Base-by-base conservation (phyloP, 2,329 filamentous ascomycete genomes). In the Colletotrichum noveboracense region DNA sequence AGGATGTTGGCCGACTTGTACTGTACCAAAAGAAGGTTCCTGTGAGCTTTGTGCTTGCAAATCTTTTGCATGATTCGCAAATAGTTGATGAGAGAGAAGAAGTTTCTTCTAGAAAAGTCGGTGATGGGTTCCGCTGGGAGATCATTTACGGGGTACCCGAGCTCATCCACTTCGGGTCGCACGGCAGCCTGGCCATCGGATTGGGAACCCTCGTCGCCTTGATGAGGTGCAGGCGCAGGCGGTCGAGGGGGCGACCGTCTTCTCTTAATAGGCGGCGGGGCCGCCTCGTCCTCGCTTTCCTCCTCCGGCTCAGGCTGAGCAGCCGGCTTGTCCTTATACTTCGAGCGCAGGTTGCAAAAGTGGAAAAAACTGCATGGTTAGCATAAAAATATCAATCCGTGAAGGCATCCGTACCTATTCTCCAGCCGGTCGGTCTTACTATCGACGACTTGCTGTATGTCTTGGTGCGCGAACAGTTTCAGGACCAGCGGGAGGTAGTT, bases 51-150 rank as follows among this genome's bases (percentile, higher is more conserved):
- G 85, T 95, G 91, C 80, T 98, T 97, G 86, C 96, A 98, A 75
- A 98, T 94, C 86, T 99, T 99, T 82, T 99, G 97, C 91, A 99
- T 95, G 75, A 98, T 93, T 78, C 97, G 95, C 24, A 99, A 89
- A 85, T 97, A 96, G 86, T 98, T 98, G 87, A 98, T 98, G 60
- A 94, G 92, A 2, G 95, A 94, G 88, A 98, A 98, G 88, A 98
- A 98, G 84, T 98, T 98, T 80, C 97, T 95, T 85, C 95, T 95
- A 14, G 95, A 98, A 86, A 96, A 98, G 80, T 93, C 93, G 2
- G 95, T 98, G 77, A 98, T 96, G 34, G 95, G 95, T 76, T 93
- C 90, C 3, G 89, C 85, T 1, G 95, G 95, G 9, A 94, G 88
- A 3, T 93, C 90, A 74, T 91, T 91, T 71, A 93, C 90, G 1